Base-by-base conservation (phyloP, 768 basidiomycete genomes). In the Mycena pura region DNA sequence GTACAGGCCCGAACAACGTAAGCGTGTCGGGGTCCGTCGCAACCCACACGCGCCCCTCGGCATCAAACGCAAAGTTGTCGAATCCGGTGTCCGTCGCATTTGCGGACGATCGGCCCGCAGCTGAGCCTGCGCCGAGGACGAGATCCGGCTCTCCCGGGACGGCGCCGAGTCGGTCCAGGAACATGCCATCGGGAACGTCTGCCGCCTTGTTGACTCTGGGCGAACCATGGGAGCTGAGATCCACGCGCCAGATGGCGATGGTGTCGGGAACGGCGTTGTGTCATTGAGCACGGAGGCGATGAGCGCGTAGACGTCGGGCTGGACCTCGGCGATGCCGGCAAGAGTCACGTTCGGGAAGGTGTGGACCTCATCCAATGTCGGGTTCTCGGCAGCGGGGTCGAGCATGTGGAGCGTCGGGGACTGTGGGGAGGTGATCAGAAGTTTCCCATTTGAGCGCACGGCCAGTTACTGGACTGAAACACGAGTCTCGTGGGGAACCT, bases 341-440 rank as follows among this genome's bases (percentile, higher is more conserved):
- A 57, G 56, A 32, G 46, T 57, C n/a, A 38, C 36, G 31, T 57
- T 57, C n/a, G 56, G 56, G 56, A 57, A 57, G 32, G 56, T 57
- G 56, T 48, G 22, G n/a, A 57, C 46, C 40, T 38, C 38, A 25
- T 47, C 39, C 21, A 57, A 41, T 29, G 56, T 48, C n/a, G 56
- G 46, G 29, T 48, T 49, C 36, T 28, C 38, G 28, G 11, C 46
- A 22, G 34, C 41, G 47, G 56, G 46, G 39, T 57, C 47, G 28
- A 57, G 38, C 29, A 34, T 48, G 17, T 39, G 25, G 28, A 57
- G 56, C 34, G 55, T 57, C 25, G 55, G 24, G 34, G 55, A 57
- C 25, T 21, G n/a, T 6, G 45, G 44, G 27, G 56, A 57, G 39
- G 56, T 48, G 13, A 57, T 40, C n/a, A 57, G 47, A 49, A 57